phyloP scores from a whole-genome alignment of 768 basidiomycete genomes.

The Daedaleopsis nitida region DNA sequence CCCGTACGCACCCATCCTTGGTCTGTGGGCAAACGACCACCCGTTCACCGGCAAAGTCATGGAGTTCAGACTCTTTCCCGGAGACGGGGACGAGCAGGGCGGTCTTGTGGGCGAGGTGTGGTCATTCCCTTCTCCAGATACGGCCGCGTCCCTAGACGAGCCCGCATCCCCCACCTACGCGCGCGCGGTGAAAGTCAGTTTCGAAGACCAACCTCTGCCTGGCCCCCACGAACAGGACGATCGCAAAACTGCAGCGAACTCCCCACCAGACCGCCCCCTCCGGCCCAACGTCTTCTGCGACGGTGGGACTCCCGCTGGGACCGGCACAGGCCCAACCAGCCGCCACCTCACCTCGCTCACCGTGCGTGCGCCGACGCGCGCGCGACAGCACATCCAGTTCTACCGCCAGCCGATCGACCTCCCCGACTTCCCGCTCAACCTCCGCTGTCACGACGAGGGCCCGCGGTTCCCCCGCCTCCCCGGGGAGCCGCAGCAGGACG shows the following conservation, averaged over 20 bases:
- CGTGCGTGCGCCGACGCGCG: not conserved
- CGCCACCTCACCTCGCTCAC: conserved; percentile 2
- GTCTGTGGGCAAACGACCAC: conserved; percentile 25
- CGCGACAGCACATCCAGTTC: conserved; percentile 9
- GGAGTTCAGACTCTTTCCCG: conserved; percentile 18
- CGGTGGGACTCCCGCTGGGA: not conserved
- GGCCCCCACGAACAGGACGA: not conserved
- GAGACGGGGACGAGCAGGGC: conserved; percentile 12
- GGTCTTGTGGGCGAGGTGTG: conserved; percentile 24
- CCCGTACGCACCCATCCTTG: conserved; percentile 19
- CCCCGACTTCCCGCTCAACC: conserved; percentile 18
- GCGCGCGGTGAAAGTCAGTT: conserved; percentile 17
- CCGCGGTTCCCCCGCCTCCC: conserved; percentile 15
- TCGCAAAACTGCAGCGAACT: not conserved
- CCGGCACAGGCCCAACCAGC: not conserved
- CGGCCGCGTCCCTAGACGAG: not conserved
- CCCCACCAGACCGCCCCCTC: not conserved
- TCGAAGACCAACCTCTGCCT: not conserved
- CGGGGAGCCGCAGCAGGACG: not conserved
- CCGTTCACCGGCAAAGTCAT: conserved; percentile 24
- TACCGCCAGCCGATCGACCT: conserved; percentile 17
- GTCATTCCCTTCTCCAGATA: conserved; percentile 1
- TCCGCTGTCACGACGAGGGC: conserved; percentile 15
- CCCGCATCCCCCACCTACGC: conserved; percentile 8
- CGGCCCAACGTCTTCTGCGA: conserved; percentile 3